Evolutionary conservation across 2,329 filamentous ascomycete genomes (phyloP).

Genomic region (Xenoacremonium recifei): DNA sequence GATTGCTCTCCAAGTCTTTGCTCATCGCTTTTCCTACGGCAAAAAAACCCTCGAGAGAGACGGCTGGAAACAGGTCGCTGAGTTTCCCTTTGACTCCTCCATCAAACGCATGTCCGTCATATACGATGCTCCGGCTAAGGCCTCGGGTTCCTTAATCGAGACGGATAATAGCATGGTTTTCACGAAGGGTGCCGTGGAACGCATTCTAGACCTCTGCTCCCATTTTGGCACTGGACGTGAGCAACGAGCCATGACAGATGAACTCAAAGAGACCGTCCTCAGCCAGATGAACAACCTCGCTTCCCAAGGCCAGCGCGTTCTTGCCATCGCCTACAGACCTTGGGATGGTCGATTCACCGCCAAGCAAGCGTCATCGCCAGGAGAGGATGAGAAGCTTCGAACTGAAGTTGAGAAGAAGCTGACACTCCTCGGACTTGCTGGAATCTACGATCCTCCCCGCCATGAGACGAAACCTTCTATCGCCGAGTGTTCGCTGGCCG

Average conservation of each 20-base stretch:
- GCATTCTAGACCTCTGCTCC: conserved; percentile 56
- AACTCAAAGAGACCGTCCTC: conserved; percentile 49
- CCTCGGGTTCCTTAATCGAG: conserved; percentile 37
- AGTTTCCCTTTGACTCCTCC: conserved; percentile 76
- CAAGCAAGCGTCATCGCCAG: conserved; percentile 31
- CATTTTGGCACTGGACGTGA: conserved; percentile 43
- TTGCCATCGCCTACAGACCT: conserved; percentile 67
- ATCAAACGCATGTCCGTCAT: conserved; percentile 81
- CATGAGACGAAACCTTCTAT: conserved; percentile 75
- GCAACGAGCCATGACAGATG: conserved; percentile 47
- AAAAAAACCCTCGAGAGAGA: conserved; percentile 50
- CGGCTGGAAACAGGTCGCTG: conserved; percentile 64
- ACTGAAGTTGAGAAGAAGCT: conserved; percentile 65
- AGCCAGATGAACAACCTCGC: conserved; percentile 59
- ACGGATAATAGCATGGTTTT: conserved; percentile 52
- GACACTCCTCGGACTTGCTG: conserved; percentile 75
- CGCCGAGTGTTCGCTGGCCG: conserved; percentile 66
- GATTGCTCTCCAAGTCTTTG: conserved; percentile 73
- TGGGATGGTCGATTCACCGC: conserved; percentile 43
- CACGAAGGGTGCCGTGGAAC: conserved; percentile 62
- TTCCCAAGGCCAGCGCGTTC: conserved; percentile 67
- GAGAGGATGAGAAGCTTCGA: conserved; percentile 50
- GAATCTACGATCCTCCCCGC: conserved; percentile 84
- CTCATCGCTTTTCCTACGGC: conserved; percentile 63
- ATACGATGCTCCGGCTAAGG: conserved; percentile 51